These are phyloP conservation scores for Saxophila tyrrhenica DNA, from an alignment of 495 filamentous ascomycete species.

Conservation along the genomic window DNA sequence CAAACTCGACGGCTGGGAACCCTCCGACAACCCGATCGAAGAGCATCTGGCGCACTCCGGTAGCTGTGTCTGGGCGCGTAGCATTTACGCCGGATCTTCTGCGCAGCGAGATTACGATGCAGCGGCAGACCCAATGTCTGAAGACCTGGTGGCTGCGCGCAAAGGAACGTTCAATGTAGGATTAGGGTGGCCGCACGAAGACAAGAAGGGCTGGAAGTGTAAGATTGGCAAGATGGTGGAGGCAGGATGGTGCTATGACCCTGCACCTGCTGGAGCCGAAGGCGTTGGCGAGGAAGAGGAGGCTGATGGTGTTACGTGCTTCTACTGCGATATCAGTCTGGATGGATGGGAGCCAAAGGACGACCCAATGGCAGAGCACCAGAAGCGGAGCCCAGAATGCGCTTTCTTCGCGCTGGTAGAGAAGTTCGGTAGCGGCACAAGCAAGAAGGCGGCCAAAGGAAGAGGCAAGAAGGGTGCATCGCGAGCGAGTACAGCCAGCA, in stretches of 20 bases:
- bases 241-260: constrained; percentile 88
- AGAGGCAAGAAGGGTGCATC: constrained; percentile 39
- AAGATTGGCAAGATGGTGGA: constrained; percentile 84
- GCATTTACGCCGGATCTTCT: constrained; percentile 52
- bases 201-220: constrained; percentile 76
- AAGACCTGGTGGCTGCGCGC: constrained; percentile 61
- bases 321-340: constrained; percentile 74
- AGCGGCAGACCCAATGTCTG: constrained; percentile 51
- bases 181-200: constrained; percentile 71
- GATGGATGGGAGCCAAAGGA: constrained; percentile 90
- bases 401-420: constrained; percentile 59
- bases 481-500: constrained; percentile 55
- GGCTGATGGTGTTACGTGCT: constrained; percentile 75
- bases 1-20: constrained; percentile 79
- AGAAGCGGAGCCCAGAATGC: constrained; percentile 64
- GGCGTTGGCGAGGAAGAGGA: constrained; percentile 37
- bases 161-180: constrained; percentile 60
- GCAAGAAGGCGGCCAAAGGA: constrained; percentile 11
- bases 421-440: constrained; percentile 22
- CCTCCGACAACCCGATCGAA: constrained; percentile 61
- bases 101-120: constrained; percentile 49
- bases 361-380: constrained; percentile 81
- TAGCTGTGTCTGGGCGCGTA: constrained; percentile 80
- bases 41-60: constrained; percentile 78
- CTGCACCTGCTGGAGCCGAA: constrained; percentile 37